Base-by-base conservation (phyloP, 2,329 filamentous ascomycete species). In the Setomelanomma holmii region DNA sequence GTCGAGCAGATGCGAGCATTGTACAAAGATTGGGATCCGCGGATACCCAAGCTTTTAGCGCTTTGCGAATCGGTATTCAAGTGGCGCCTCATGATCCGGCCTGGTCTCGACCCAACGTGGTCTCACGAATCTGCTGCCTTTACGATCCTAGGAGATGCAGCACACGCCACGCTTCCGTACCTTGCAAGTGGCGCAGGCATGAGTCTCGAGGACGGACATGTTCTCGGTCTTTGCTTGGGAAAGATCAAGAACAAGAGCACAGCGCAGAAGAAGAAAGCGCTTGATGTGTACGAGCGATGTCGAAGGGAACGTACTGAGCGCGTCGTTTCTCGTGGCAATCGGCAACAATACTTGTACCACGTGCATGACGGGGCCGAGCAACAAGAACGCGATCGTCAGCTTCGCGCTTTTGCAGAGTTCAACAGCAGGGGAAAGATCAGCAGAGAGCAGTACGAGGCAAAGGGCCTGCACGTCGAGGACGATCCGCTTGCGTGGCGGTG, bases 141-240 rank as follows among this genome's bases (percentile, higher is more conserved):
- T 60, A 82, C 83, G 0, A 79, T 88, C 63, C 75, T 88, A 0
- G 86, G 86, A 0, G 86, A 89, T 60, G 83, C 85, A 0, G 84
- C 85, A 2, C 85, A 89, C 55, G 85, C 86, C 5, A 88, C 84
- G 0, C 75, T 89, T 0, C 86, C 86, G 0, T 89, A 89, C 63
- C 75, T 86, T 0, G 83, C 84, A 1, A 78, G 74, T 5, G 80
- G 83, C 2, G 84, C 84, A 0, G 84, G 84, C 2, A 86, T 86
- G 84, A 80, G 81, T 4, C 75, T 87, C 1, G 85, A 87, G 67
- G 85, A 87, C 48, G 84, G 77, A 0, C 82, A 82, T 2, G 82
- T 85, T 0, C 74, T 86, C 0, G 84, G 85, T 0, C 72, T 85
- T 39, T 84, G 82, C 49, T 76, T 86, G 1, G 77, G 77, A 0